phyloP scores from a whole-genome alignment of 495 filamentous ascomycete genomes.

The Pyrenula massariospora region DNA sequence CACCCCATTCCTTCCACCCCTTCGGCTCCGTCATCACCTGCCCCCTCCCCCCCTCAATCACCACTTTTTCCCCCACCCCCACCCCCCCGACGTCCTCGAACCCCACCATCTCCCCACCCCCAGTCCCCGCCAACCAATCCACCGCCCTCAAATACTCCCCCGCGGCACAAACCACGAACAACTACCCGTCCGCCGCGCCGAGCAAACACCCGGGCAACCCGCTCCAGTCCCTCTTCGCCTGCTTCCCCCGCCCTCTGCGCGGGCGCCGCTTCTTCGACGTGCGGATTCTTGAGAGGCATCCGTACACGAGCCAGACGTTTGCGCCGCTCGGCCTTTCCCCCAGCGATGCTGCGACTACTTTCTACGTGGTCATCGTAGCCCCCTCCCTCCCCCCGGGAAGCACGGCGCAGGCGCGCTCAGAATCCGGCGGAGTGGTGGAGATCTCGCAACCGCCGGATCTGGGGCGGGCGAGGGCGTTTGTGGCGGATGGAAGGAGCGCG shows the following conservation, averaged over 20 bases:
- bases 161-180: constrained; percentile 57
- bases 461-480: constrained; percentile 56
- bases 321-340: constrained; percentile 56
- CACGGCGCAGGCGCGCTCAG: constrained; percentile 20
- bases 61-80: constrained; percentile 28
- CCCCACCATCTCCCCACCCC: constrained; percentile 12
- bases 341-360: constrained; percentile 29
- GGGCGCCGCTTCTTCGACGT: constrained; percentile 46
- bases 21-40: constrained; percentile 80
- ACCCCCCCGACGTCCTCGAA: constrained; percentile 24
- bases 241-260: constrained; percentile 52
- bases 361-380: constrained; percentile 77
- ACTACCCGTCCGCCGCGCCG: constrained; percentile 49
- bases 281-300: constrained; percentile 78
- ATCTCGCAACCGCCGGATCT: constrained; percentile 63
- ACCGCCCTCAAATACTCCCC: constrained; percentile 76
- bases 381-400: constrained; percentile 43
- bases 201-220: constrained; percentile 47
- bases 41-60: constrained; percentile 42
- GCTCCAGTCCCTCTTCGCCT: constrained; percentile 82
- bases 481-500: constrained; percentile 68
- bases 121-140: constrained; percentile 65
- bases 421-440: constrained; percentile 17
- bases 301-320: constrained; percentile 89
- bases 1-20: constrained; percentile 51